Percentiles rank a stretch among this genome's conserved stretches.
Evolutionary conservation across 179 eudicot genomes (phyloP).

Genomic region (Gypsophila paniculata): DNA sequence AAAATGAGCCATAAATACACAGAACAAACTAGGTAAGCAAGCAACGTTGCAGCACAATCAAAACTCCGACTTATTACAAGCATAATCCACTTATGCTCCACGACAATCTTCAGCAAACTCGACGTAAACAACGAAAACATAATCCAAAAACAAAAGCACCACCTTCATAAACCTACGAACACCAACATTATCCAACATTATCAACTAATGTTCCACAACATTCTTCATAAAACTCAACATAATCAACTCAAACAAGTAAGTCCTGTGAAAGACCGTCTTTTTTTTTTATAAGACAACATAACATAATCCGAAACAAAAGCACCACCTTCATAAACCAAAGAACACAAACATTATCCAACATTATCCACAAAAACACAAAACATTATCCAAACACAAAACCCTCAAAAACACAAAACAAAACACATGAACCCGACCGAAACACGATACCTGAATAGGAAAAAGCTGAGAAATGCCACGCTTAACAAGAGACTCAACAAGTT

Average conservation of each 20-base stretch:
- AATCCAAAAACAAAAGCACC: too few species aligned
- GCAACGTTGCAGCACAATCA: not conserved
- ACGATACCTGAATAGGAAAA: constrained; percentile 79
- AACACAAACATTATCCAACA: constrained; percentile 2
- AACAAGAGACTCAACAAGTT: constrained; percentile 56
- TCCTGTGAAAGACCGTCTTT: too few species aligned
- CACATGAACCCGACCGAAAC: not conserved
- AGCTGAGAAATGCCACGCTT: constrained; percentile 72
- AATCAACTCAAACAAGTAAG: too few species aligned
- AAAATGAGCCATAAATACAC: not conserved
- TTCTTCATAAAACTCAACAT: too few species aligned
- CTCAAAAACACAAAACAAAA: not conserved
- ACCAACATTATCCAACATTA: constrained; percentile 6
- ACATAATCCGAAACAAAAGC: too few species aligned
- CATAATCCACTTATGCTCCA: not conserved
- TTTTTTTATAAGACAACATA: too few species aligned
- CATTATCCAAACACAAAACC: not conserved
- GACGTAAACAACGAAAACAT: too few species aligned
- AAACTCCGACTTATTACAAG: not conserved
- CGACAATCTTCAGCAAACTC: not conserved
- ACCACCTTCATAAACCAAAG: not conserved
- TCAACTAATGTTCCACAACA: too few species aligned
- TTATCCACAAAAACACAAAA: not conserved
- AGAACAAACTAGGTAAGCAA: not conserved
- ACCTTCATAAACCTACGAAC: not conserved